phyloP scores from a whole-genome alignment of 208 protist species.

The Porcisia deanei region DNA sequence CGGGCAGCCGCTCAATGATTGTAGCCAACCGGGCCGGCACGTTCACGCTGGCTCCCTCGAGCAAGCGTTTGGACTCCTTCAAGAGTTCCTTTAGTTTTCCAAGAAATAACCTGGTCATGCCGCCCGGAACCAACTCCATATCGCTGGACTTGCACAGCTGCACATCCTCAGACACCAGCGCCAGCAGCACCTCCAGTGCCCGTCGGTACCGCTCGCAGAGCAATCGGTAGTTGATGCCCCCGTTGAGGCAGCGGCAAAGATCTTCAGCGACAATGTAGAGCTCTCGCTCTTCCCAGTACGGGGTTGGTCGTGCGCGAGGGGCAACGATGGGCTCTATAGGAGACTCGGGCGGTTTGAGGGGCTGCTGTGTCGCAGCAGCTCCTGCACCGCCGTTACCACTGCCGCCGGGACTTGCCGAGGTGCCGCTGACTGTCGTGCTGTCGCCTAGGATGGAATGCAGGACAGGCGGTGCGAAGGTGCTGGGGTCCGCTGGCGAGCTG shows the following conservation, averaged over 20 bases:
- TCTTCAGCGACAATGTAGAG: slow-evolving; percentile 69
- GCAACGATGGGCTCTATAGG: slow-evolving; percentile 8
- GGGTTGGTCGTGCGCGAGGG: slow-evolving; percentile 8
- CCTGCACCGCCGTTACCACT: neutral
- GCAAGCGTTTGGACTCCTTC: slow-evolving; percentile 37
- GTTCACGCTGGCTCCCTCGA: slow-evolving; percentile 32
- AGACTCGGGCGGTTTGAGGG: neutral
- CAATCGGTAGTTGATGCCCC: slow-evolving; percentile 78
- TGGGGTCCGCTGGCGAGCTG: slow-evolving; percentile 12
- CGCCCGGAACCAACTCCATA: slow-evolving; percentile 33
- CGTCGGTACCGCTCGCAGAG: slow-evolving; percentile 60
- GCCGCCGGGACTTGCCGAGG: neutral
- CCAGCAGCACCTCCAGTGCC: slow-evolving; percentile 48
- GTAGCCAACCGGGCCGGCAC: slow-evolving; percentile 20
- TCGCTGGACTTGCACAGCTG: slow-evolving; percentile 24
- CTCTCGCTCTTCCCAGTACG: slow-evolving; percentile 66
- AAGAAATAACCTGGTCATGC: slow-evolving; percentile 17
- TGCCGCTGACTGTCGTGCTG: slow-evolving; percentile 11
- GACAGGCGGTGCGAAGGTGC: slow-evolving; percentile 7
- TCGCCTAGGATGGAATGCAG: slow-evolving; percentile 28
- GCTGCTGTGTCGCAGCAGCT: neutral
- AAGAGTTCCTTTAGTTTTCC: slow-evolving; percentile 29
- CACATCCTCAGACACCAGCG: slow-evolving; percentile 56
- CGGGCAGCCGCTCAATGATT: slow-evolving; percentile 18
- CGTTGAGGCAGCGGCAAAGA: slow-evolving; percentile 73